Base-by-base conservation (phyloP, 176 grass and related monocot genomes). In the Phragmites australis region DNA sequence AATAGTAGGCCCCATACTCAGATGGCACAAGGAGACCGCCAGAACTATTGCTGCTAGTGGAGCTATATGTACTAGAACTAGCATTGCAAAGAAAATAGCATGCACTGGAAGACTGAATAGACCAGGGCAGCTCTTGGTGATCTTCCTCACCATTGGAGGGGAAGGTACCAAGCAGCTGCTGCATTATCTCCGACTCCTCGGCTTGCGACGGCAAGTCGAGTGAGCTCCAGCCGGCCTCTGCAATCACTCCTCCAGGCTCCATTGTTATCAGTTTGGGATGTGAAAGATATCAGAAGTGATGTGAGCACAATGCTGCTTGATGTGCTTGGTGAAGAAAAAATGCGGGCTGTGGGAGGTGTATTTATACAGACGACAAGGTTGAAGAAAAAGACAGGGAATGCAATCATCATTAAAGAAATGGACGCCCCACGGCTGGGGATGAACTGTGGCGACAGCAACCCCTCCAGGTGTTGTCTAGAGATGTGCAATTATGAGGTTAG, bases 111-210 rank as follows among this genome's bases (percentile, higher is more conserved):
- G 52, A 70, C 31, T 90, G 82, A 66, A 81, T 34, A 26, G 75
- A 80, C 93, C 77, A 91, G 57, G 83, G 66, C 18, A 83, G 53
- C 37, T 65, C 60, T 46, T 78, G 84, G 54, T 85, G 63, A 59
- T 72, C 58, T 55, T 82, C 72, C 31, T 70, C 81, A 9, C 74
- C 71, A 54, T 34, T 70, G 62, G 69, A 78, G 23, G 84, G 83
- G 23, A 88, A 87, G 31, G 79, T 74, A 43, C 77, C 58, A 29
- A 91, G 82, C 40, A 93, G 57, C 21, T 89, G 83, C 21, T 65
- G 65, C 88, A 93, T 89, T 18, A 91, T 84, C 70, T 91, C 86
- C 2, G 83, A 85, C 73, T 89, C 93, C 37, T 92, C 86, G 0
- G 54, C 63, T 14, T 80, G 71, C 41, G 46, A 89, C 11, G 63